Evolutionary conservation across 257 asterid genomes (phyloP).

Genomic region (Nicotiana undulata): DNA sequence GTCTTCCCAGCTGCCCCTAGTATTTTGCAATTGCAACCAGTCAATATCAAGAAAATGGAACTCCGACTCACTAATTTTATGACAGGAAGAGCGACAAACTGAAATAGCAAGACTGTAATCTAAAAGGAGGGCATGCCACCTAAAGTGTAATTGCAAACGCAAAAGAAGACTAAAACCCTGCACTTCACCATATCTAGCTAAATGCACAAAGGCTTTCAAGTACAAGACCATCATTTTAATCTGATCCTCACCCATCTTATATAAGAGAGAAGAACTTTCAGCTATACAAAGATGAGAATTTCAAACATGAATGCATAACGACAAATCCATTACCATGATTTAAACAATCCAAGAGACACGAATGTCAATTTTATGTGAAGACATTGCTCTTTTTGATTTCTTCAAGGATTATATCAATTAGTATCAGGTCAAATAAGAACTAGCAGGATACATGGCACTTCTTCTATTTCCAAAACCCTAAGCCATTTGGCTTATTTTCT

Average conservation of each 20-base stretch:
- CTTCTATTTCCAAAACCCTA: not conserved
- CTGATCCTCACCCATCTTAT: not conserved
- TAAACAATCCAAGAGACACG: not conserved
- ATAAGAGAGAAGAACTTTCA: not conserved
- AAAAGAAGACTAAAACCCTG: not conserved
- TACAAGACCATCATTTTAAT: not conserved
- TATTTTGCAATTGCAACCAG: conserved; percentile 13
- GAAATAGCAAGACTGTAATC: not conserved
- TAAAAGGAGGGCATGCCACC: too few species aligned
- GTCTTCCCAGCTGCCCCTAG: conserved; percentile 90
- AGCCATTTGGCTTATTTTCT: not conserved
- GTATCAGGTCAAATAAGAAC: not conserved
- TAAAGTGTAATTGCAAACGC: too few species aligned
- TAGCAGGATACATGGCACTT: not conserved
- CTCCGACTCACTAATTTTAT: not conserved
- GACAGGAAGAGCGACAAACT: not conserved
- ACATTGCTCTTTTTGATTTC: not conserved
- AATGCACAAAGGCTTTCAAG: not conserved
- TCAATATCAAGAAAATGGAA: conserved; percentile 9
- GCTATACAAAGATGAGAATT: not conserved
- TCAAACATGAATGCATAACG: not conserved
- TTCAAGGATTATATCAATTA: not conserved
- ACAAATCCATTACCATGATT: not conserved
- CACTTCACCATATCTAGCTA: not conserved
- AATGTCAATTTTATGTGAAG: not conserved